Evolutionary conservation across 1,139 yeast species (phyloP), one percentile per base, ranked within the genome.

Genomic region (Starmera stellimalicola): DNA sequence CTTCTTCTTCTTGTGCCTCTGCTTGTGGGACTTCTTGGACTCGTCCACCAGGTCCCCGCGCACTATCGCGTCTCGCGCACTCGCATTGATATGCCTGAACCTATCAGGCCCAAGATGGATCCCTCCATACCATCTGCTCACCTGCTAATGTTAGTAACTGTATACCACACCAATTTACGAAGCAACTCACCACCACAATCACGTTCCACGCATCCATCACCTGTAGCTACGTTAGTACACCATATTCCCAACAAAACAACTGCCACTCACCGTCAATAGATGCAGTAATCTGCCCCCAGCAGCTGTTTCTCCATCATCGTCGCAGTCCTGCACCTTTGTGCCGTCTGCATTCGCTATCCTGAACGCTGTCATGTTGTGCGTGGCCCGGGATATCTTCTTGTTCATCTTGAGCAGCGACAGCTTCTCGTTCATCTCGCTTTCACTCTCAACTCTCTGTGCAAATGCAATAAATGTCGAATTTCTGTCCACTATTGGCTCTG

Each of bases 271-370:
- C 32, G 84, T 75, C 41, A 88, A 59, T 35, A 88, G 59, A 62
- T 87, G 96, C 37, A 87, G 58, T 63, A 88, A 62, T 39, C 96
- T 62, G 6, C 93, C 77, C 5, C 99, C 98, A 0, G 98, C 95
- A 0, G 97, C 98, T 0, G 94, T 70, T 52, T 91, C 99, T 4
- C 98, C 98, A 52, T 91, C 98, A 52, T 93, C 98, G 49, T 91
- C 97, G 50, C 83, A 85, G 50, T 91, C 97, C 47, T 83, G 91
- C 37, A 65, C 70, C 30, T 69, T 65, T 0, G 76, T 68, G 0
- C 75, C 78, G 22, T 68, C 62, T 10, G 55, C 57, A 18, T 69
- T 62, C 40, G 65, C 65, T 3, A 88, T 80, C 41, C 97, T 62
- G 80, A 91, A 88, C 0, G 95, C 88, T 18, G 77, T 73, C 73